Percentiles rank a stretch among this genome's conserved stretches.
Conservation (phyloP, 352 stramenopile genomes). For the Phytophthora tubulina region DNA sequence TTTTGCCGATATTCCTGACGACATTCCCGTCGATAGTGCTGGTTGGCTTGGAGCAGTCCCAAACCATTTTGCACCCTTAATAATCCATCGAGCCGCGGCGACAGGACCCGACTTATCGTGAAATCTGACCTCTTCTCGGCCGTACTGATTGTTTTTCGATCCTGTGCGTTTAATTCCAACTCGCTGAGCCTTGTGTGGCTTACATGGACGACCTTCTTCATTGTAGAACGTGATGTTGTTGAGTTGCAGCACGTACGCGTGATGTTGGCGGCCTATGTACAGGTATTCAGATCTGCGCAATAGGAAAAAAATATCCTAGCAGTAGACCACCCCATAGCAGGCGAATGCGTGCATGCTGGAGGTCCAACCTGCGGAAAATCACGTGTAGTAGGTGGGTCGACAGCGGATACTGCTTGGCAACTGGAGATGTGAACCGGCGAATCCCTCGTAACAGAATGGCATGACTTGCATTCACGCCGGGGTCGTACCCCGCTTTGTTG, state of each 20-base stretch:
- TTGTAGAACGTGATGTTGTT: not conserved
- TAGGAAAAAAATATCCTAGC: conserved; percentile 31
- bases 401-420: conserved; percentile 23
- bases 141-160: conserved; percentile 41
- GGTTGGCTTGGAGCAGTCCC: not conserved
- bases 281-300: conserved; percentile 29
- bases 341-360: conserved; percentile 9
- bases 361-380: conserved; percentile 7
- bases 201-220: not conserved
- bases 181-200: not conserved
- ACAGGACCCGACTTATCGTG: conserved; percentile 33
- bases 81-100: conserved; percentile 9
- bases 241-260: conserved; percentile 26
- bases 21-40: not conserved
- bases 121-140: conserved; percentile 22
- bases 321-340: conserved; percentile 24
- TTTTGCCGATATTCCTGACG: conserved; percentile 1
- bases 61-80: conserved; percentile 13
- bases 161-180: conserved; percentile 25
- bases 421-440: conserved; percentile 13
- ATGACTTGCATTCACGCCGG: conserved; percentile 26
- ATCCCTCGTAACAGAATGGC: conserved; percentile 26
- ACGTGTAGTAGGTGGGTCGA: conserved; percentile 12
- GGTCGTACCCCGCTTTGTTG: conserved; percentile 23
- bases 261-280: conserved; percentile 19